phyloP scores from a whole-genome alignment of 345 rosid genomes.

The Euclidium syriacum region DNA sequence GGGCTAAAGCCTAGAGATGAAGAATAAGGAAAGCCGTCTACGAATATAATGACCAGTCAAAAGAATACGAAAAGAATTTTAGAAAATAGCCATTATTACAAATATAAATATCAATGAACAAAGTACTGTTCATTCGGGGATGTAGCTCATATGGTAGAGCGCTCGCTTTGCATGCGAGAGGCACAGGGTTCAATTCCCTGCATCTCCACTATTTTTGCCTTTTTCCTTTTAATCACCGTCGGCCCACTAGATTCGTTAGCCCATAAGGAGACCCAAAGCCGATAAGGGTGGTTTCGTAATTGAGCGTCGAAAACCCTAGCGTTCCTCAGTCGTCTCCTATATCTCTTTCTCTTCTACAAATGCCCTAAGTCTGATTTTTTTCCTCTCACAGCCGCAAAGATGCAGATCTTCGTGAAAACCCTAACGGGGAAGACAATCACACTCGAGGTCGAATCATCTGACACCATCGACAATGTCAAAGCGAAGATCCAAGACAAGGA shows the following conservation, averaged over 20 bases:
- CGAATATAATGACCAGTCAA: constrained; percentile 6
- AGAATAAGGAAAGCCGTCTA: constrained; percentile 13
- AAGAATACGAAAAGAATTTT: background rate
- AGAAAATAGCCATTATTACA: background rate
- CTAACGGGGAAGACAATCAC: constrained; percentile 74
- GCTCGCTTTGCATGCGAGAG: constrained; percentile 96
- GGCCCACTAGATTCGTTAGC: background rate
- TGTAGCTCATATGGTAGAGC: constrained; percentile 65
- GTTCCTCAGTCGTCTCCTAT: background rate
- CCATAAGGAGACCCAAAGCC: background rate
- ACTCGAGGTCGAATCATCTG: constrained; percentile 43
- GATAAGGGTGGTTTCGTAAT: constrained; percentile 11
- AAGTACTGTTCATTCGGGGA: constrained; percentile 7
- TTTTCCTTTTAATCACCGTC: accelerated
- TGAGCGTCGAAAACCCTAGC: constrained; percentile 13
- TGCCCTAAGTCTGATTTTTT: background rate
- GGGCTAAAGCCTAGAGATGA: background rate
- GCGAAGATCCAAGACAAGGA: constrained; percentile 38
- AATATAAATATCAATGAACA: too few species aligned
- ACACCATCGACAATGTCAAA: constrained; percentile 37
- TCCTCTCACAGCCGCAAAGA: constrained; percentile 7
- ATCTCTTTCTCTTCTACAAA: background rate
- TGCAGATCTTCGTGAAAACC: constrained; percentile 85
- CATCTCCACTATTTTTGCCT: background rate
- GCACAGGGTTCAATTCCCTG: constrained; percentile 40